Conservation (phyloP, 306 rosid genomes). For the Albizia julibrissin region DNA sequence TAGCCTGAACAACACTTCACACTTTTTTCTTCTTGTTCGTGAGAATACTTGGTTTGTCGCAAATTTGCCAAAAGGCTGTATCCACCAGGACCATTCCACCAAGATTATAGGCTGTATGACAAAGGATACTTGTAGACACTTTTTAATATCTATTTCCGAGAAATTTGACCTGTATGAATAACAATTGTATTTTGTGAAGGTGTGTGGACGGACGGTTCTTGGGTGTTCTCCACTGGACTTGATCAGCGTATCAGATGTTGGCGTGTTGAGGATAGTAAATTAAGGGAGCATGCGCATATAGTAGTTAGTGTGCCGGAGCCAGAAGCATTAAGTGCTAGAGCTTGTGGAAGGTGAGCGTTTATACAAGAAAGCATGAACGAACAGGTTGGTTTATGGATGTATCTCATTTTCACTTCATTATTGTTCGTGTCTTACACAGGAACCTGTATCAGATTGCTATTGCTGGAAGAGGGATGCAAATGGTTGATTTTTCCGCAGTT, state of each 20-base stretch:
- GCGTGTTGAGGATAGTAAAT: constrained; percentile 53
- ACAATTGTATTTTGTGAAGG: constrained; percentile 50
- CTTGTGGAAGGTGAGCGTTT: constrained; percentile 66
- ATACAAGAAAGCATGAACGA: constrained; percentile 1
- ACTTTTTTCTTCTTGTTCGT: neutral
- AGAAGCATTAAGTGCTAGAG: constrained; percentile 80
- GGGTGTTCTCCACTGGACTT: constrained; percentile 96
- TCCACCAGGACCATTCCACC: neutral
- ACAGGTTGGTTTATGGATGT: constrained; percentile 17
- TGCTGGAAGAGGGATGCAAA: constrained; percentile 98
- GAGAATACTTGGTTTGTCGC: constrained; percentile 2
- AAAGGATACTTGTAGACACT: constrained; percentile 1
- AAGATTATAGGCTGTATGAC: constrained; percentile 17
- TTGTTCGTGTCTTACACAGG: constrained; percentile 46
- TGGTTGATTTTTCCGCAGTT: constrained; percentile 63
- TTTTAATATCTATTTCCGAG: constrained; percentile 19
- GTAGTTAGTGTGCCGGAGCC: constrained; percentile 94
- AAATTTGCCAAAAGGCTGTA: constrained; percentile 11
- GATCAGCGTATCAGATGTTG: constrained; percentile 98
- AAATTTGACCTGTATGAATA: constrained; percentile 9
- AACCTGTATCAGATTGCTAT: constrained; percentile 82
- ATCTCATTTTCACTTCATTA: constrained; percentile 6
- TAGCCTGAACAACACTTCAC: neutral
- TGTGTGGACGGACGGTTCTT: constrained; percentile 94
- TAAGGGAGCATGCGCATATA: constrained; percentile 61